Evolutionary conservation across 1,284 basidiomycete genomes (phyloP).

Genomic region (Volvariella surrecta): DNA sequence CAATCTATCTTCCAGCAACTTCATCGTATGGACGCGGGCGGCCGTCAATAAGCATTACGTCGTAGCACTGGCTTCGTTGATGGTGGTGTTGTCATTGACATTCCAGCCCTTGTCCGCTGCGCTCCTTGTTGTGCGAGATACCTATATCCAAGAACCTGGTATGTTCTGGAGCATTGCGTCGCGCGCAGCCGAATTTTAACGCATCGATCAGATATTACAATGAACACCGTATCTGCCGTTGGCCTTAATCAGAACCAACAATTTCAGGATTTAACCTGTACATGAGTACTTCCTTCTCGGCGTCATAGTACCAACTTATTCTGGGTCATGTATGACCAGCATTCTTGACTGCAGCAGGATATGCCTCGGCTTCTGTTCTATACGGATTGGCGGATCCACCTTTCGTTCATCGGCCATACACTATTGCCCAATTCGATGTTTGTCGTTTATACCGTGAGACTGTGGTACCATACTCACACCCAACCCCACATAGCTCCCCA

Average conservation of each 20-base stretch:
- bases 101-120: conserved; percentile 45
- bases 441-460: conserved; percentile 5
- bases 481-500: conserved; percentile 17
- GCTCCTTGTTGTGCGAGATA: conserved; percentile 35
- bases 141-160: conserved; percentile 30
- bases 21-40: conserved; percentile 35
- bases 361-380: conserved; percentile 36
- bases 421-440: conserved; percentile 37
- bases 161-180: conserved; percentile 6
- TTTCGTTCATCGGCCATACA: conserved; percentile 34
- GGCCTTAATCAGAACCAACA: conserved; percentile 34
- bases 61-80: conserved; percentile 35
- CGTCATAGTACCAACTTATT: not conserved
- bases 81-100: conserved; percentile 34
- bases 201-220: conserved; percentile 28
- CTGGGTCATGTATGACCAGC: conserved; percentile 20
- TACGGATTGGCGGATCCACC: conserved; percentile 35
- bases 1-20: conserved; percentile 23
- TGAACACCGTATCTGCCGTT: conserved; percentile 27
- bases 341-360: conserved; percentile 45
- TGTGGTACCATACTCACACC: not conserved
- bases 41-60: conserved; percentile 38
- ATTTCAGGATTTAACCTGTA: conserved; percentile 39
- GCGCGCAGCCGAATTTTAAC: not conserved
- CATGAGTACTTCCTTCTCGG: conserved; percentile 9